Percentiles rank a stretch among this genome's conserved stretches.
Evolutionary conservation across 768 basidiomycete genomes (phyloP).

Genomic region (Chalciporus piperatus): DNA sequence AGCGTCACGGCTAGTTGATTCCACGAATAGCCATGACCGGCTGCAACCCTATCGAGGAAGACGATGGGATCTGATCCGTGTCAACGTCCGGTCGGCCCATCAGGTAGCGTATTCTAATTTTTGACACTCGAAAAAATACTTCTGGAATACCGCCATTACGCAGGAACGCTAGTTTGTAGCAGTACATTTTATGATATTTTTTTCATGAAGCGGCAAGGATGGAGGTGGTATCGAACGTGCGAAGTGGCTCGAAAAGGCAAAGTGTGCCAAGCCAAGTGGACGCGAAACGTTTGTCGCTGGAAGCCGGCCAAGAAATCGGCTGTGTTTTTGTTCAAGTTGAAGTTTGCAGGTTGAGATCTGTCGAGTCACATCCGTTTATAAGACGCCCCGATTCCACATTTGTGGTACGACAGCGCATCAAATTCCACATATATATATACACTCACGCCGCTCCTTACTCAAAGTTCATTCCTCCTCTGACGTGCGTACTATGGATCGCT

Average conservation of each 20-base stretch:
- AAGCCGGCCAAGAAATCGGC: background rate
- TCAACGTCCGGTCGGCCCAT: too few species aligned
- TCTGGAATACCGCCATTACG: too few species aligned
- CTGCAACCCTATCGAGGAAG: too few species aligned
- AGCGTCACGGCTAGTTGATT: too few species aligned
- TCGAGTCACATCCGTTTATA: too few species aligned
- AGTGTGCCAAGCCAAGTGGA: background rate
- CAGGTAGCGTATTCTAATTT: too few species aligned
- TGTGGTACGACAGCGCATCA: conserved; percentile 5
- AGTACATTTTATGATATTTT: too few species aligned
- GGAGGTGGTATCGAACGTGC: conserved; percentile 33
- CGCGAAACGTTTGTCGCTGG: conserved; percentile 16
- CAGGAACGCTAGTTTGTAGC: too few species aligned
- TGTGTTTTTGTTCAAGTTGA: background rate
- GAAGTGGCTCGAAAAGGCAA: conserved; percentile 19
- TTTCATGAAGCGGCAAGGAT: too few species aligned
- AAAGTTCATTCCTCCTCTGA: background rate
- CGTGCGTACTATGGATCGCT: conserved; percentile 53
- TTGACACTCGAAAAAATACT: too few species aligned
- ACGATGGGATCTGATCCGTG: too few species aligned
- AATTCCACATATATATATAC: conserved; percentile 7
- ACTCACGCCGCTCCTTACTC: background rate
- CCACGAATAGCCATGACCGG: too few species aligned
- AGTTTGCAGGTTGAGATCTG: background rate
- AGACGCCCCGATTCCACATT: conserved; percentile 6